These are phyloP conservation scores for Pichia thaimueangensis DNA, from an alignment of 805 yeast species.

Conservation along the genomic window DNA sequence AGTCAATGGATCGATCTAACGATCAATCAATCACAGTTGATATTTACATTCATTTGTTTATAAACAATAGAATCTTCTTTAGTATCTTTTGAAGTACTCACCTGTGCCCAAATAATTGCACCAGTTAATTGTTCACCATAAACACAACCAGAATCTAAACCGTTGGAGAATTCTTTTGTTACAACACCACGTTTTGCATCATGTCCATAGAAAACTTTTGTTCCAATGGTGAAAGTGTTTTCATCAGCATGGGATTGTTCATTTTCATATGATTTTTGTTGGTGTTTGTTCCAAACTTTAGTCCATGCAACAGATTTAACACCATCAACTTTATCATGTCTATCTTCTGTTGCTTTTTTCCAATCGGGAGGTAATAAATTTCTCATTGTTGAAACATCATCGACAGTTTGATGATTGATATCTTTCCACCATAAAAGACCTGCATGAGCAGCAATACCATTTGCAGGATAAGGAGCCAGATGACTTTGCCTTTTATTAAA, in stretches of 20 bases:
- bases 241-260: conserved; percentile 7
- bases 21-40: conserved; percentile 29
- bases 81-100: conserved; percentile 9
- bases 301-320: conserved; percentile 29
- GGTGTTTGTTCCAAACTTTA: conserved; percentile 27
- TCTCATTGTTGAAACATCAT: conserved; percentile 63
- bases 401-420: conserved; percentile 53
- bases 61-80: conserved; percentile 19
- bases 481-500: conserved; percentile 23
- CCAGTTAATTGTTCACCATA: conserved; percentile 68
- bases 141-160: conserved; percentile 80
- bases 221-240: conserved; percentile 20
- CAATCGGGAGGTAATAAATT: conserved; percentile 60
- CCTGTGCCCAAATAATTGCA: conserved; percentile 40
- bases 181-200: conserved; percentile 76
- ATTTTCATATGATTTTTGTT: conserved; percentile 13
- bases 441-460: conserved; percentile 70
- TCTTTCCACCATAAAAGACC: conserved; percentile 64
- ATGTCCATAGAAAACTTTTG: conserved; percentile 75
- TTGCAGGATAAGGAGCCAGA: conserved; percentile 20
- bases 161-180: conserved; percentile 59
- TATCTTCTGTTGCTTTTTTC: conserved; percentile 47
- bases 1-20: too few species aligned
- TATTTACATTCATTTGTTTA: conserved; percentile 24
- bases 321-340: conserved; percentile 24